Conservation (phyloP, 108 stramenopile species). For the Licmophora abbreviata region DNA sequence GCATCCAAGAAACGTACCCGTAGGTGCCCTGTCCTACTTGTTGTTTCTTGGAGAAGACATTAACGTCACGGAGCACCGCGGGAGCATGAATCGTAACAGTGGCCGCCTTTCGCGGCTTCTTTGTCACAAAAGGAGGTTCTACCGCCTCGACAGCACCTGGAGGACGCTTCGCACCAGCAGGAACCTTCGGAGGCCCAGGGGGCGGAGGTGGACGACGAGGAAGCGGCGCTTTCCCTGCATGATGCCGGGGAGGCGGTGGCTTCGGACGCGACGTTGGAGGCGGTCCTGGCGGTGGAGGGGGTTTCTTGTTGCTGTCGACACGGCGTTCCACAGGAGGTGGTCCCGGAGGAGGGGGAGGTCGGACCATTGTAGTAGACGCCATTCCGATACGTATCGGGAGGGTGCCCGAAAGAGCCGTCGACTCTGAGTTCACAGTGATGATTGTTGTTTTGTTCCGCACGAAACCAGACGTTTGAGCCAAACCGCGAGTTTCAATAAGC, state of each 20-base stretch:
- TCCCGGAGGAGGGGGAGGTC: conserved; percentile 6
- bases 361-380: conserved; percentile 7
- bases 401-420: background rate
- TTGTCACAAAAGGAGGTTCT: conserved; percentile 7
- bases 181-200: conserved; percentile 17
- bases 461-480: no score
- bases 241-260: conserved; percentile 6
- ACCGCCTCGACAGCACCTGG: conserved; percentile 4
- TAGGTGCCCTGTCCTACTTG: conserved; percentile 84
- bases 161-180: conserved; percentile 6
- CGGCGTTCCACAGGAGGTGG: conserved; percentile 4
- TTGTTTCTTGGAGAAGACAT: conserved; percentile 63
- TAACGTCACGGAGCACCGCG: conserved; percentile 64
- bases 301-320: conserved; percentile 2
- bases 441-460: background rate
- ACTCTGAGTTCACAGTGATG: background rate
- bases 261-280: conserved; percentile 3
- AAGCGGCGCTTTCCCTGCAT: background rate
- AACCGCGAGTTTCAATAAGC: background rate
- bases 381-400: conserved; percentile 2
- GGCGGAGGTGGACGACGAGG: conserved; percentile 25
- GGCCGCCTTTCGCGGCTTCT: no score
- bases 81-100: conserved; percentile 53
- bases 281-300: conserved; percentile 8
- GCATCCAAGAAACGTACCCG: conserved; percentile 38